Evolutionary conservation across 2,329 filamentous ascomycete species (phyloP).

Genomic region (Plectosphaerella sp.): DNA sequence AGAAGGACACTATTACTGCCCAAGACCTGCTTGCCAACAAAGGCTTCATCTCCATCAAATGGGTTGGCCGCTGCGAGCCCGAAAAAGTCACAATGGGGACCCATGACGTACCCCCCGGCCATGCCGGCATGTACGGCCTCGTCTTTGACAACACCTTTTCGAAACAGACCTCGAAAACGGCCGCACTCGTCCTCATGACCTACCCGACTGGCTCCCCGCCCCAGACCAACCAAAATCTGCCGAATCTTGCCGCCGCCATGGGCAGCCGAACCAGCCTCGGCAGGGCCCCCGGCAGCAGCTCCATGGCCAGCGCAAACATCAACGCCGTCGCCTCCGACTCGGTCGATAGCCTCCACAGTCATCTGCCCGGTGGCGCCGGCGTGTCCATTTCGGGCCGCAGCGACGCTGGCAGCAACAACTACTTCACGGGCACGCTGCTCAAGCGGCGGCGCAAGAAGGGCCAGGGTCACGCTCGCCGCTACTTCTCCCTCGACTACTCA

Average conservation of each 20-base stretch:
- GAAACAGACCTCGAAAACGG: slow-evolving; percentile 89
- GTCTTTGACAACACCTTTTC: slow-evolving; percentile 99
- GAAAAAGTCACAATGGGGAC: slow-evolving; percentile 92
- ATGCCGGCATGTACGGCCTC: slow-evolving; percentile 90
- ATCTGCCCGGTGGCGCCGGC: slow-evolving; percentile 34
- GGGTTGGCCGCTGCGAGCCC: slow-evolving; percentile 93
- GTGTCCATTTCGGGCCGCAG: slow-evolving; percentile 49
- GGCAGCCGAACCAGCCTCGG: slow-evolving; percentile 48
- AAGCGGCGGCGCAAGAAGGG: slow-evolving; percentile 92
- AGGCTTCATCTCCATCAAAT: slow-evolving; percentile 68
- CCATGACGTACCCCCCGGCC: slow-evolving; percentile 68
- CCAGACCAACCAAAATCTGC: slow-evolving; percentile 63
- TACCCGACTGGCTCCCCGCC: slow-evolving; percentile 81
- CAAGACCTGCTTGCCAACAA: slow-evolving; percentile 61
- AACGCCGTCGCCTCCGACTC: slow-evolving; percentile 46
- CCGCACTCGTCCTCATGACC: slow-evolving; percentile 89
- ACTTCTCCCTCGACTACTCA: slow-evolving; percentile 93
- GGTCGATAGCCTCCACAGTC: slow-evolving; percentile 57
- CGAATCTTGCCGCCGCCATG: slow-evolving; percentile 35
- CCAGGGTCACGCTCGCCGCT: slow-evolving; percentile 87
- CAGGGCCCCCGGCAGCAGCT: slow-evolving; percentile 37
- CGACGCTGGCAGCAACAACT: slow-evolving; percentile 44
- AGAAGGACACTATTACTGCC: slow-evolving; percentile 56
- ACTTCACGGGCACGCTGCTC: slow-evolving; percentile 79
- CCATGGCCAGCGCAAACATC: slow-evolving; percentile 14